Percentiles rank a stretch among this genome's conserved stretches.
Evolutionary conservation across 306 rosid genomes (phyloP).

Genomic region (Chamaecrista fasciculata): DNA sequence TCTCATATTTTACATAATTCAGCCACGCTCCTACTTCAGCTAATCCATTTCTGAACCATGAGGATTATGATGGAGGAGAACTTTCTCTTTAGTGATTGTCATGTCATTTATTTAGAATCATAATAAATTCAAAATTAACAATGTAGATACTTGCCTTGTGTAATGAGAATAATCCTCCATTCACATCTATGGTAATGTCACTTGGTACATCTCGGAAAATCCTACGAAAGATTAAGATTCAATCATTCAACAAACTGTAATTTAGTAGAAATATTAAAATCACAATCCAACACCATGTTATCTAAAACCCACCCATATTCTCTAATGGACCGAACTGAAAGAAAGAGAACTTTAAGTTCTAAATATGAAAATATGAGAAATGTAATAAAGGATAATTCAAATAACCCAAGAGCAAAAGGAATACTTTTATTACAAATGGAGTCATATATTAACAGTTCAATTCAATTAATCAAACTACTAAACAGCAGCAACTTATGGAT

Average conservation of each 20-base stretch:
- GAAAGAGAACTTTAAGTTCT: neutral
- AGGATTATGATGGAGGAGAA: conserved; percentile 17
- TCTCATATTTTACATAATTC: no score
- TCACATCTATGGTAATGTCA: conserved; percentile 84
- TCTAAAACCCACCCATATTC: neutral
- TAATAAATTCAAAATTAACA: conserved; percentile 14
- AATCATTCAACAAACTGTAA: conserved; percentile 31
- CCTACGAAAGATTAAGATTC: conserved; percentile 50
- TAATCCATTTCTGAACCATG: no score
- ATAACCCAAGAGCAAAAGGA: neutral
- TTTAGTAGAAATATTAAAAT: neutral
- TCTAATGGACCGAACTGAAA: neutral
- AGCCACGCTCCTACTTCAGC: no score
- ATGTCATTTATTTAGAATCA: conserved; percentile 6
- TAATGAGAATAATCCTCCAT: conserved; percentile 69
- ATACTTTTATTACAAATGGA: neutral
- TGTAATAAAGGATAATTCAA: neutral
- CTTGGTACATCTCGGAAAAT: conserved; percentile 98
- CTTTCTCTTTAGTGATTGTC: neutral
- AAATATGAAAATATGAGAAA: neutral
- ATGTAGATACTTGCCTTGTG: conserved; percentile 62
- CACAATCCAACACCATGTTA: neutral
- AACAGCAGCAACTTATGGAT: neutral
- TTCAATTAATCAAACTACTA: conserved; percentile 7
- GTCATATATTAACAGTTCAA: neutral